Evolutionary conservation across 78 protist genomes (phyloP), one percentile per base, ranked within the genome.

Genomic region (Dictyostelium intermedium): DNA sequence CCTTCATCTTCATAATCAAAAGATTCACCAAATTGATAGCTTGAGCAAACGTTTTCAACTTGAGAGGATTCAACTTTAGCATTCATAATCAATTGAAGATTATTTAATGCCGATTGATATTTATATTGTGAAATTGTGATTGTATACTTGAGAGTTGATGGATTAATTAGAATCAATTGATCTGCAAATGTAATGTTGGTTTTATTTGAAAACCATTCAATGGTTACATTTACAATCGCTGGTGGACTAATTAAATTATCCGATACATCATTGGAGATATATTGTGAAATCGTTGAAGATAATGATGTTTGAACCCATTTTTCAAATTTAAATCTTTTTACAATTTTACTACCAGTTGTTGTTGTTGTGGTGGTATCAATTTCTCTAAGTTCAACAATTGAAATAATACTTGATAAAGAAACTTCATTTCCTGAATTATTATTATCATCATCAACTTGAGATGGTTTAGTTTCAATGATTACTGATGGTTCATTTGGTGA

Each of bases 81-180:
- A 4, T 74, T 76, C 76, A 86, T 60, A 18, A 86, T 35, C 0
- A 86, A 20, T 61, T 86, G 92, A 7, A 86, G 61, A 14, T 30
- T 86, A 27, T 86, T 86, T 13, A 86, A n/a, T 13, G 34, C 2
- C 27, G 34, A 27, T 8, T 53, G 25, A 50, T 76, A 86, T 34
- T 20, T 9, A 53, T 86, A 86, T 2, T 76, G 60, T 56, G 77
- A 18, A 3, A 86, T 11, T 1, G 43, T 7, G 34, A 86, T 77
- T 45, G 92, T 60, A 37, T 86, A 86, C 61, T 86, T 86, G 13
- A 86, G 14, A 11, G 92, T 43, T 25, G 47, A 72, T 85, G 92
- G 92, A 30, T 23, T 50, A 72, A 85, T 85, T 35, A 47, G 16
- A 6, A 74, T 11, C 3, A 6, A n/a, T 56, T 85, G 92, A 41